Evolutionary conservation across 345 rosid genomes (phyloP).

Genomic region (Ceriops tagal): DNA sequence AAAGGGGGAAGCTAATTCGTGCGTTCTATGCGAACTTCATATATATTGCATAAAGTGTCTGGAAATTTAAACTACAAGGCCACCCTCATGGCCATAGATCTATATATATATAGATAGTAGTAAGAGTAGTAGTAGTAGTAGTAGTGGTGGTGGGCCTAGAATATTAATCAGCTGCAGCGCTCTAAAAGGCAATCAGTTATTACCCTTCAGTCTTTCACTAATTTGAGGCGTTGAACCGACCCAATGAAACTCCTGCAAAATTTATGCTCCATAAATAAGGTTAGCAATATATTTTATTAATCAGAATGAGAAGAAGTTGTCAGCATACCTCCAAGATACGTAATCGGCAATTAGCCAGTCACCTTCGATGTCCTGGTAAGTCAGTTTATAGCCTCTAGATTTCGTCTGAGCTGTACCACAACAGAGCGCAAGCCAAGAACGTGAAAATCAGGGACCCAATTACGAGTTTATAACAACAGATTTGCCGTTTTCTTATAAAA

Average conservation of each 20-base stretch:
- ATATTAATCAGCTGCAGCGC: no score
- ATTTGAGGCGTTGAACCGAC: constrained; percentile 34
- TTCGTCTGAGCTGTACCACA: constrained; percentile 29
- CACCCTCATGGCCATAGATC: no score
- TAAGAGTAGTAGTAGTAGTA: no score
- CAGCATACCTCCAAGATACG: constrained; percentile 37
- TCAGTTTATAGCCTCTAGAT: constrained; percentile 23
- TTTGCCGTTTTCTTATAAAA: not conserved
- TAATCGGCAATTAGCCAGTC: constrained; percentile 40
- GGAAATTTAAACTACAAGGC: no score
- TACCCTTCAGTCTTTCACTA: constrained; percentile 19
- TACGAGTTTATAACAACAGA: not conserved
- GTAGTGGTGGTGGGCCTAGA: no score
- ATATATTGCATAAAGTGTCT: no score
- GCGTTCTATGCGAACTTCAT: no score
- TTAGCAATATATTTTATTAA: not conserved
- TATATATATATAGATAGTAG: no score
- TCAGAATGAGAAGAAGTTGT: not conserved
- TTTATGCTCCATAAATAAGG: no score
- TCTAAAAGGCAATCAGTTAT: not conserved
- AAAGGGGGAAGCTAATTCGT: no score
- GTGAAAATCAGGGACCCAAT: not conserved
- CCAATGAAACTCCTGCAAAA: constrained; percentile 34
- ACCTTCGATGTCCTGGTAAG: constrained; percentile 40
- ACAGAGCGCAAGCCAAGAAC: not conserved